Percentiles rank a stretch among this genome's conserved stretches.
Conservation (phyloP, 2,329 filamentous ascomycete genomes). For the Epichloe brachyelytri region DNA sequence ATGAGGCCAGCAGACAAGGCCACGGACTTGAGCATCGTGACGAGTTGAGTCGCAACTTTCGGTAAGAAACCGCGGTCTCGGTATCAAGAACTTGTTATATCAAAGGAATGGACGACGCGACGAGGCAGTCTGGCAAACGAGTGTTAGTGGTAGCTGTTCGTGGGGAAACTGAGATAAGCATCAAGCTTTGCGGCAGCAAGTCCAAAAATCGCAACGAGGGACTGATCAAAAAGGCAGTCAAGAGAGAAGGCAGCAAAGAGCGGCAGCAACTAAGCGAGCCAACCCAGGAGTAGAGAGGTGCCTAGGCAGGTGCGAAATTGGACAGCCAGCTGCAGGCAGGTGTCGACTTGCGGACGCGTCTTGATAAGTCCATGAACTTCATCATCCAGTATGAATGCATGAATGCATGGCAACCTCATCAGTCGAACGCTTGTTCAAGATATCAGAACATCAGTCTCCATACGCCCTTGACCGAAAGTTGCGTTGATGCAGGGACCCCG, state of each 20-base stretch:
- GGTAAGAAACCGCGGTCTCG: not conserved
- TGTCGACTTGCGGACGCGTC: not conserved
- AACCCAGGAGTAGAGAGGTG: not conserved
- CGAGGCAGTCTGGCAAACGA: constrained; percentile 18
- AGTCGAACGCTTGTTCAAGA: too few species aligned
- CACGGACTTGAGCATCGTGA: constrained; percentile 22
- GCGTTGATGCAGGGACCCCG: not conserved
- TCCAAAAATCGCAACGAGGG: not conserved
- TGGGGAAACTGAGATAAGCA: not conserved
- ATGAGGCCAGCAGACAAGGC: constrained; percentile 22
- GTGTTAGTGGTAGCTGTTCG: constrained; percentile 8
- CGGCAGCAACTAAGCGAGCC: not conserved
- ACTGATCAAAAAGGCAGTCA: not conserved
- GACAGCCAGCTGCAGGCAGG: not conserved
- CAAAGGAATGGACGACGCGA: constrained; percentile 24
- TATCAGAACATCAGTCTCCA: too few species aligned
- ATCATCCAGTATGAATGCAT: too few species aligned
- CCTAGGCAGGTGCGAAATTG: not conserved
- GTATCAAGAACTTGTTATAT: not conserved
- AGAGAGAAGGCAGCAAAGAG: not conserved
- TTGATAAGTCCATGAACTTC: not conserved
- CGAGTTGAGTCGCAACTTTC: not conserved
- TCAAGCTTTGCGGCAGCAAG: not conserved
- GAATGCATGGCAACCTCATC: too few species aligned
- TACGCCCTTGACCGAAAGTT: not conserved